Percentiles rank a stretch among this genome's conserved stretches.
phyloP scores from a whole-genome alignment of 2,329 filamentous ascomycete genomes.

The Talaromyces marneffei region DNA sequence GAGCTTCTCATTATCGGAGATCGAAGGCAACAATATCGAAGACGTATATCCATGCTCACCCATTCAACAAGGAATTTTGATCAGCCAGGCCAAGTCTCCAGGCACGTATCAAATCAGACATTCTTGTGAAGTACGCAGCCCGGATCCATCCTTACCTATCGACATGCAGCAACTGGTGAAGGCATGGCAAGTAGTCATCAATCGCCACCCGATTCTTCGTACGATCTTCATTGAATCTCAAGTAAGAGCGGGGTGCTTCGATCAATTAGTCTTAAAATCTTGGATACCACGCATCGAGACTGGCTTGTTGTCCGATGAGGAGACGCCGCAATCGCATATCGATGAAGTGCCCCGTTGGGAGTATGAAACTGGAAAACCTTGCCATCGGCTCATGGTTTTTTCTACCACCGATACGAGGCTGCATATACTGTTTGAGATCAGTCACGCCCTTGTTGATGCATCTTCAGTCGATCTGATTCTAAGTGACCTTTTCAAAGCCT shows the following conservation, averaged over 20 bases:
- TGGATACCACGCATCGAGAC: not conserved
- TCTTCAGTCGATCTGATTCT: not conserved
- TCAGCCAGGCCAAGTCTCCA: not conserved
- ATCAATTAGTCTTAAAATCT: not conserved
- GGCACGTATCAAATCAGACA: not conserved
- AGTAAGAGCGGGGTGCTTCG: too few species aligned
- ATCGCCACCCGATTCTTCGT: not conserved
- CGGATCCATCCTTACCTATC: not conserved
- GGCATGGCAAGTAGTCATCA: not conserved
- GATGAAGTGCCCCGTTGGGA: not conserved
- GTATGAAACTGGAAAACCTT: not conserved
- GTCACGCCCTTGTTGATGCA: not conserved
- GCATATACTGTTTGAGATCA: not conserved
- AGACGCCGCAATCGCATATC: not conserved
- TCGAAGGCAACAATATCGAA: not conserved
- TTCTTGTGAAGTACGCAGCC: too few species aligned
- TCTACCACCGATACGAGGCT: not conserved
- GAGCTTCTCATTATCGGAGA: not conserved
- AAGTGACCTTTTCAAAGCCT: slow-evolving; percentile 22
- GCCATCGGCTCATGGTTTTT: not conserved
- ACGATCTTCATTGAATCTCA: not conserved
- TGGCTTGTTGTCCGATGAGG: not conserved
- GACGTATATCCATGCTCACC: not conserved
- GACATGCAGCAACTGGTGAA: not conserved
- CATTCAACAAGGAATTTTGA: not conserved